phyloP scores from a whole-genome alignment of 129 eudicot genomes.

The Flaveria trinervia region DNA sequence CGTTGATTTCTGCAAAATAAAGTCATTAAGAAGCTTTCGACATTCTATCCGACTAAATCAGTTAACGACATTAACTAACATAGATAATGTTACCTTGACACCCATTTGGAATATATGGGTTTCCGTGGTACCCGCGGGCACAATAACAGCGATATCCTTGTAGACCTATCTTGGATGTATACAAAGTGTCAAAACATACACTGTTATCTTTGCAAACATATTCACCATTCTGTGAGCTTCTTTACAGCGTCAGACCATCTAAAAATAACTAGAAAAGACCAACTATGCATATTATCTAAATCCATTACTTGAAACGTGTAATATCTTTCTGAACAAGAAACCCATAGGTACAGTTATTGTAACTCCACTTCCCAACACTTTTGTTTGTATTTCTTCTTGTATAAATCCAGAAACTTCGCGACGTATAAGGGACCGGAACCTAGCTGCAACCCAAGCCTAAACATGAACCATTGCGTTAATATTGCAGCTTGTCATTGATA shows the following conservation, averaged over 20 bases:
- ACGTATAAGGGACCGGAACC: slow-evolving; percentile 17
- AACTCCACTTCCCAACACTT: not conserved
- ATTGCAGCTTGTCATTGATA: slow-evolving; percentile 15
- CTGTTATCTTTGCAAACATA: slow-evolving; percentile 30
- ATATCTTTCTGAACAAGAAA: slow-evolving; percentile 27
- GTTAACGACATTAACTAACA: not conserved
- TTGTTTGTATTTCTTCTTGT: slow-evolving; percentile 2
- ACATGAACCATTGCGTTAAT: slow-evolving; percentile 6
- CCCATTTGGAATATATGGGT: slow-evolving; percentile 29
- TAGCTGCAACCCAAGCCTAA: too few species aligned
- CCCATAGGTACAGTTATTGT: slow-evolving; percentile 27
- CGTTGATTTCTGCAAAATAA: not conserved
- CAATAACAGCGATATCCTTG: slow-evolving; percentile 20
- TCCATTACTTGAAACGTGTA: slow-evolving; percentile 12
- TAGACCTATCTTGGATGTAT: too few species aligned
- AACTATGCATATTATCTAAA: slow-evolving; percentile 20
- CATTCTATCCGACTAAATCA: not conserved
- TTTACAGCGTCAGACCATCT: slow-evolving; percentile 21
- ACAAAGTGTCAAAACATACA: not conserved
- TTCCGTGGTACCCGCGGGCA: slow-evolving; percentile 25
- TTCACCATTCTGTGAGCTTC: slow-evolving; percentile 6
- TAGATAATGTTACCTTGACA: slow-evolving; percentile 24
- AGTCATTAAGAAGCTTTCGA: too few species aligned
- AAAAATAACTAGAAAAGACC: slow-evolving; percentile 27
- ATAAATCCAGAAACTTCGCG: slow-evolving; percentile 18